A percentile compares a stretch with the other conserved stretches of the same genome.
Evolutionary conservation across 73 alveolate genomes (phyloP).

Genomic region (Paramecium octaurelia): DNA sequence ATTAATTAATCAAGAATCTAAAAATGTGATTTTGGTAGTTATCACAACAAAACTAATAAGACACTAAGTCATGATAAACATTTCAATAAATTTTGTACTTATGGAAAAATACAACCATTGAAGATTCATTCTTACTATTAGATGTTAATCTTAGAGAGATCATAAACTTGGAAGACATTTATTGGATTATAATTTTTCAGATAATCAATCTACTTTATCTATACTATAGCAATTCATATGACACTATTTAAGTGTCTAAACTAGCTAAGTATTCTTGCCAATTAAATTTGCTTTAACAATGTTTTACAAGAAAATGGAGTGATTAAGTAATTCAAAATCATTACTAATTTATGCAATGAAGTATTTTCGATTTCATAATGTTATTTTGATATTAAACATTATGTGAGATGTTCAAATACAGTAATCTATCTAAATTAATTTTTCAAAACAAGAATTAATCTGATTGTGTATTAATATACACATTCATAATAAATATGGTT

Average conservation of each 20-base stretch:
- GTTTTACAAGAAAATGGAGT: not conserved
- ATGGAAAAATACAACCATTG: not conserved
- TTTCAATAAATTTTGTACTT: not conserved
- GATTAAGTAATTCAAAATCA: not conserved
- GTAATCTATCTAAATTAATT: not conserved
- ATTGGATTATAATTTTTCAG: not conserved
- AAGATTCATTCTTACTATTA: not conserved
- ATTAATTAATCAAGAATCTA: not conserved
- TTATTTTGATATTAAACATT: no score
- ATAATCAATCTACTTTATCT: no score
- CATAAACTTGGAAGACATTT: not conserved
- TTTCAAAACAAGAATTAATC: not conserved
- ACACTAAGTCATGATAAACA: not conserved
- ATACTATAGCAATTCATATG: conserved; percentile 22
- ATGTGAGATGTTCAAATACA: no score
- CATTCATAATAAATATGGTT: not conserved
- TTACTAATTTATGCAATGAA: not conserved
- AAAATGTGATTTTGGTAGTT: not conserved
- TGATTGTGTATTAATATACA: not conserved
- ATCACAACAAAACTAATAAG: conserved; percentile 30
- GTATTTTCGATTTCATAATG: not conserved
- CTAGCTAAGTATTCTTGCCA: not conserved
- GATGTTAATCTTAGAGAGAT: not conserved
- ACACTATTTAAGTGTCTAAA: not conserved
- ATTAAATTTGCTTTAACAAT: not conserved